A percentile compares a stretch with the other conserved stretches of the same genome.
Conservation (phyloP, 176 grass and related monocot species). For the Phoenix roebelenii region DNA sequence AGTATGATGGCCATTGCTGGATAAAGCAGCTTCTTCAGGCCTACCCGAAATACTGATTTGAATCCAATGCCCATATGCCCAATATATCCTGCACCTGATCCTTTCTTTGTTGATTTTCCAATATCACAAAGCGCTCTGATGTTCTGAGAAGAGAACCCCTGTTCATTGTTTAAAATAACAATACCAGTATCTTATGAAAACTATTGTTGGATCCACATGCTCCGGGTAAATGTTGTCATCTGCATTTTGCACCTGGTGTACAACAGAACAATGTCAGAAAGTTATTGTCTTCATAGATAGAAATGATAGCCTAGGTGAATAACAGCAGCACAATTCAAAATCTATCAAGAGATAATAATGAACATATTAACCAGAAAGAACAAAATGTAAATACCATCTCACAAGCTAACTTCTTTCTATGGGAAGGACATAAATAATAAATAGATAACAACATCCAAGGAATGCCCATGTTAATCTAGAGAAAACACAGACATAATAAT, state of each 20-base stretch:
- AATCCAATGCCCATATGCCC: constrained; percentile 97
- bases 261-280: constrained; percentile 24
- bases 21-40: constrained; percentile 4
- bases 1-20: no score
- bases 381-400: no score
- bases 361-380: no score
- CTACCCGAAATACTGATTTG: constrained; percentile 98
- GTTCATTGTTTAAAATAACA: constrained; percentile 82
- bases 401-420: no score
- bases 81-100: constrained; percentile 79
- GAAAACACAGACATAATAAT: no score
- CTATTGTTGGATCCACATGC: constrained; percentile 69
- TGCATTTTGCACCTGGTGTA: constrained; percentile 82
- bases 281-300: neutral
- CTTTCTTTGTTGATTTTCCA: constrained; percentile 96
- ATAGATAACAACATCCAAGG: no score
- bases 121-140: constrained; percentile 96
- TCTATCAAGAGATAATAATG: no score
- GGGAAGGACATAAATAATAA: no score
- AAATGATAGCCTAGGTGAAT: no score
- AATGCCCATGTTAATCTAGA: no score
- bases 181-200: constrained; percentile 80
- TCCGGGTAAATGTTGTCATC: constrained; percentile 87
- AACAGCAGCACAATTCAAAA: no score
- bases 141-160: constrained; percentile 75